Evolutionary conservation across 2,329 filamentous ascomycete genomes (phyloP).

Genomic region (Clonostachys chloroleuca): DNA sequence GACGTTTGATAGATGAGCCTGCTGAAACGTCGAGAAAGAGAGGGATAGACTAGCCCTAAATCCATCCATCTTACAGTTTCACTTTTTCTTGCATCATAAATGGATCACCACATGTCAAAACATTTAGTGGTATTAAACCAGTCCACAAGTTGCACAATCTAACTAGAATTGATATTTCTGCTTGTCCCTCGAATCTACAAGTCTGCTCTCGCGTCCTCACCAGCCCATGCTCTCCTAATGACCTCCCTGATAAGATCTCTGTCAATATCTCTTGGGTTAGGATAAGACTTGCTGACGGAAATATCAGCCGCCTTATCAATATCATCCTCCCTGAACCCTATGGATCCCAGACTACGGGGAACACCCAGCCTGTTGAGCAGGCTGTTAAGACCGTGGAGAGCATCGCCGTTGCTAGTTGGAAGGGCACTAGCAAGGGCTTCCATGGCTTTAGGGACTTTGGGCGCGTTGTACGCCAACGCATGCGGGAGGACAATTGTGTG

Average conservation of each 20-base stretch:
- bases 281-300: conserved; percentile 52
- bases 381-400: conserved; percentile 50
- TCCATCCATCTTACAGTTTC: no score
- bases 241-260: conserved; percentile 46
- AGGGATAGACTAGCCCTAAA: no score
- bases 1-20: no score
- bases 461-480: conserved; percentile 58
- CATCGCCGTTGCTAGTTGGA: conserved; percentile 53
- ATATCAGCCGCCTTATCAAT: conserved; percentile 56
- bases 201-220: conserved; percentile 40
- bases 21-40: no score
- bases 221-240: conserved; percentile 55
- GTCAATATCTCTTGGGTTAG: conserved; percentile 53
- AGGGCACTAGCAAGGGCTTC: conserved; percentile 44
- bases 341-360: conserved; percentile 44
- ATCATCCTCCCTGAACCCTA: conserved; percentile 55
- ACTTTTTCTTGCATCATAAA: no score
- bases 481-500: conserved; percentile 61
- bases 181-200: conserved; percentile 4
- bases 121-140: no score
- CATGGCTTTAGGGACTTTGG: conserved; percentile 47
- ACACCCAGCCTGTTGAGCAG: conserved; percentile 49
- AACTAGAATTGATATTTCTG: no score
- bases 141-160: no score
- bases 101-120: no score